Evolutionary conservation across 2,329 filamentous ascomycete genomes (phyloP).

Genomic region (Eurotiales sp.): DNA sequence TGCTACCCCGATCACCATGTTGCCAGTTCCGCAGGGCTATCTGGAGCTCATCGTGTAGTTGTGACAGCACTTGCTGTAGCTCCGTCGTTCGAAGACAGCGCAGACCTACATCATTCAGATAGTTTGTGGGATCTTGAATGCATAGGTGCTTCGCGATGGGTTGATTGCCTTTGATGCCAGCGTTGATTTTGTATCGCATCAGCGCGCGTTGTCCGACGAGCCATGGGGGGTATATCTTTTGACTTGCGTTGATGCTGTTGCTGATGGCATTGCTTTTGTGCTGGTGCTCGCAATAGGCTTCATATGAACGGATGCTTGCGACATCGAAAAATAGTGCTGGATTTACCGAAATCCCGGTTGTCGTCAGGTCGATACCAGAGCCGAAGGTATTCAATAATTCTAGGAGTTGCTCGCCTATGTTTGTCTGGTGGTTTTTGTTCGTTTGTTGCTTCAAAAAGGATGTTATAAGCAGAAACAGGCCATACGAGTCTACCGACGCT

Average conservation of each 20-base stretch:
- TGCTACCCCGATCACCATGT: neutral
- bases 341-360: slow-evolving; percentile 48
- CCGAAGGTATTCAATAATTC: slow-evolving; percentile 50
- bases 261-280: neutral
- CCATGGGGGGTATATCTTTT: slow-evolving; percentile 21
- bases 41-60: slow-evolving; percentile 25
- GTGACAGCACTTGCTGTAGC: slow-evolving; percentile 43
- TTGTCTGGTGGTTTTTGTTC: slow-evolving; percentile 13
- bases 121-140: slow-evolving; percentile 58
- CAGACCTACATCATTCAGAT: slow-evolving; percentile 55
- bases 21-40: slow-evolving; percentile 25
- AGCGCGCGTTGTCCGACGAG: slow-evolving; percentile 39
- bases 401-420: slow-evolving; percentile 44
- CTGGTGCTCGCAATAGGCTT: slow-evolving; percentile 8
- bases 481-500: slow-evolving; percentile 53
- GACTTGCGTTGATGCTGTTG: neutral
- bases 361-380: slow-evolving; percentile 41
- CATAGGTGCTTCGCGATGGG: slow-evolving; percentile 41
- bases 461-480: slow-evolving; percentile 55
- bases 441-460: slow-evolving; percentile 48
- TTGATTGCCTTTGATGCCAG: slow-evolving; percentile 30
- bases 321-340: slow-evolving; percentile 41
- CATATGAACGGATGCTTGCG: slow-evolving; percentile 15
- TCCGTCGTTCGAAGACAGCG: slow-evolving; percentile 48
- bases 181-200: slow-evolving; percentile 28